phyloP scores from a whole-genome alignment of 1,284 basidiomycete species.

The Heimioporus retisporus region DNA sequence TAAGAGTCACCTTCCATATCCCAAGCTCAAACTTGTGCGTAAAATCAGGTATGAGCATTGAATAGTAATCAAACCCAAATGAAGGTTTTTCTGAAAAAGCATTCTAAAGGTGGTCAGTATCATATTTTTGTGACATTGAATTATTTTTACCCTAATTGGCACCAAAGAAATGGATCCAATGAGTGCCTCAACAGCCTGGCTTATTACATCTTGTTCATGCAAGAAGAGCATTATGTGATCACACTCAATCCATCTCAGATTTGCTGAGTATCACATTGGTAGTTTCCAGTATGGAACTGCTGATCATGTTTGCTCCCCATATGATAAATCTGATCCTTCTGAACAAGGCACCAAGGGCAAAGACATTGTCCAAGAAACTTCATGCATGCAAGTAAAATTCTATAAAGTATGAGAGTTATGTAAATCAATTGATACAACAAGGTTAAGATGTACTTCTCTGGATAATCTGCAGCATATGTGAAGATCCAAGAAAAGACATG shows the following conservation, averaged over 20 bases:
- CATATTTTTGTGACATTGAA: too few species aligned
- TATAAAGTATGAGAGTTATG: not conserved
- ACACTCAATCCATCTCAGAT: too few species aligned
- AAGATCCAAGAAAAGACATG: slow-evolving; percentile 32
- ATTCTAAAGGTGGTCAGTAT: too few species aligned
- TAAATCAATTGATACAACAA: not conserved
- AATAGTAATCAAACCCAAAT: not conserved
- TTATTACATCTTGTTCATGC: too few species aligned
- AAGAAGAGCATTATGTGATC: too few species aligned
- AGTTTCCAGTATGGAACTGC: not conserved
- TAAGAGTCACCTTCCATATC: slow-evolving; percentile 34
- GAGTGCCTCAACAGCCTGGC: not conserved
- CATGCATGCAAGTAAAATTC: not conserved
- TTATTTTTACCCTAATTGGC: not conserved
- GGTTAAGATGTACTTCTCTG: slow-evolving; percentile 39
- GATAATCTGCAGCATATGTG: slow-evolving; percentile 42
- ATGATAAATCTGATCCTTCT: not conserved
- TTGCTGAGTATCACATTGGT: too few species aligned
- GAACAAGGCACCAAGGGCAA: not conserved
- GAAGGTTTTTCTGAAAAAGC: too few species aligned
- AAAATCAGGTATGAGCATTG: not conserved
- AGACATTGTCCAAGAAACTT: not conserved
- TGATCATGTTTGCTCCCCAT: not conserved
- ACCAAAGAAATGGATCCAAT: not conserved
- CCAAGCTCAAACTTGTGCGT: slow-evolving; percentile 22